These are phyloP conservation scores for Phaffia rhodozyma DNA, from an alignment of 1,284 basidiomycete species.

Conservation along the genomic window DNA sequence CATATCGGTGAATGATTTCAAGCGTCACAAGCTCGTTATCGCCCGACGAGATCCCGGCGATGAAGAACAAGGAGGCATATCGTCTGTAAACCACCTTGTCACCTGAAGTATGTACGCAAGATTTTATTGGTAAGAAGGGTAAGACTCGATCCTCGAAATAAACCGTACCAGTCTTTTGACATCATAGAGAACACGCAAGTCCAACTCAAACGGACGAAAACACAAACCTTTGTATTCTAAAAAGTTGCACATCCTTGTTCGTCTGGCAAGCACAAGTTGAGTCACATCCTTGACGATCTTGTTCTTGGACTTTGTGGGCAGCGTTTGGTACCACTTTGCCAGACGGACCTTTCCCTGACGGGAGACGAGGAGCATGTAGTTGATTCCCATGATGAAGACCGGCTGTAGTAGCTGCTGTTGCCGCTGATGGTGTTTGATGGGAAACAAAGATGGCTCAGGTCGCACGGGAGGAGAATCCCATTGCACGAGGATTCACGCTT, in stretches of 20 bases:
- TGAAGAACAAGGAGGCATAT: constrained; percentile 97
- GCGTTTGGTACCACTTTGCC: constrained; percentile 97
- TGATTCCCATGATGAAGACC: constrained; percentile 47
- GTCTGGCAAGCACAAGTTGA: constrained; percentile 86
- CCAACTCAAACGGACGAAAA: background rate
- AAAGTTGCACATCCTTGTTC: constrained; percentile 99
- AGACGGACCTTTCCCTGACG: constrained; percentile 96
- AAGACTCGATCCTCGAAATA: background rate
- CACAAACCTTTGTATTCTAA: constrained; percentile 89
- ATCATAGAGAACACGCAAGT: background rate
- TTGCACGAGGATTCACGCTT: no score
- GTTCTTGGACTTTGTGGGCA: constrained; percentile 82
- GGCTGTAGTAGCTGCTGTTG: background rate
- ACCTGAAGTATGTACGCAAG: background rate
- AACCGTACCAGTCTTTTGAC: no score
- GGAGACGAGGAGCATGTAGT: constrained; percentile 83
- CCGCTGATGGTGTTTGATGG: background rate
- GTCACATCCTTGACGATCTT: constrained; percentile 99
- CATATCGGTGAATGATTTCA: constrained; percentile 96
- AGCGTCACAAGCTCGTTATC: constrained; percentile 91
- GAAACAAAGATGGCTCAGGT: constrained; percentile 1
- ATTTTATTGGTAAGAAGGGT: background rate
- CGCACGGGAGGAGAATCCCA: background rate
- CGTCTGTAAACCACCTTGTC: constrained; percentile 88
- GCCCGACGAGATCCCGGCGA: constrained; percentile 72